Conservation (phyloP, 192 early-diverging fungal species). For the Radiomyces spectabilis region DNA sequence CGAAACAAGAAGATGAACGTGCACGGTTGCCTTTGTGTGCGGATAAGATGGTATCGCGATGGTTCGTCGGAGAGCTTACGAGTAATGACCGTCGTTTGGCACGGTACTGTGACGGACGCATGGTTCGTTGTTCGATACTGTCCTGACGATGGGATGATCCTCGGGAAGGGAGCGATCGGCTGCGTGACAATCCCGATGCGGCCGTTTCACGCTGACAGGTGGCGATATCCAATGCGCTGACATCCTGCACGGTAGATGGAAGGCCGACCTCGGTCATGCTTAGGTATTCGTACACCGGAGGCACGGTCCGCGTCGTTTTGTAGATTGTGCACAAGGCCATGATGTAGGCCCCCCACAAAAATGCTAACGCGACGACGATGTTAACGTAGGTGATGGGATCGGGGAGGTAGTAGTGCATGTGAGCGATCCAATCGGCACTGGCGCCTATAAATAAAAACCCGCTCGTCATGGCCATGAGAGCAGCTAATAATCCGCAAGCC, state of each 20-base stretch:
- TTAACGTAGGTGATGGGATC: conserved; percentile 37
- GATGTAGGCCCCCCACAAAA: conserved; percentile 24
- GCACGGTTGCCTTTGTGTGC: too few species aligned
- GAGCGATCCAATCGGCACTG: conserved; percentile 28
- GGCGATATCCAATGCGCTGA: background rate
- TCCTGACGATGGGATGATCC: too few species aligned
- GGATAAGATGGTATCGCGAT: too few species aligned
- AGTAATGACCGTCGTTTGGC: conserved; percentile 26
- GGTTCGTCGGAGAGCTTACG: background rate
- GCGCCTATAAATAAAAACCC: conserved; percentile 33
- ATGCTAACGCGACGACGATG: conserved; percentile 27
- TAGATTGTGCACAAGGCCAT: conserved; percentile 7
- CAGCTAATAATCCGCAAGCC: conserved; percentile 30
- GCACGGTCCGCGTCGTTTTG: too few species aligned
- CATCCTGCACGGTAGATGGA: too few species aligned
- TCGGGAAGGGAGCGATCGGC: background rate
- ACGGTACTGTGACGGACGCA: conserved; percentile 22
- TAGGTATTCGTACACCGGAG: too few species aligned
- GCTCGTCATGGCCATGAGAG: conserved; percentile 25
- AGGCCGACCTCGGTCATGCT: too few species aligned
- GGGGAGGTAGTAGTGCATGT: conserved; percentile 23
- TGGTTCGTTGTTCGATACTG: too few species aligned
- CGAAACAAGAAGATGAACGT: background rate
- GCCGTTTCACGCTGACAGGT: too few species aligned
- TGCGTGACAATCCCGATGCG: background rate